phyloP scores from a whole-genome alignment of 106 monocot genomes.

The Platanthera guangdongensis region DNA sequence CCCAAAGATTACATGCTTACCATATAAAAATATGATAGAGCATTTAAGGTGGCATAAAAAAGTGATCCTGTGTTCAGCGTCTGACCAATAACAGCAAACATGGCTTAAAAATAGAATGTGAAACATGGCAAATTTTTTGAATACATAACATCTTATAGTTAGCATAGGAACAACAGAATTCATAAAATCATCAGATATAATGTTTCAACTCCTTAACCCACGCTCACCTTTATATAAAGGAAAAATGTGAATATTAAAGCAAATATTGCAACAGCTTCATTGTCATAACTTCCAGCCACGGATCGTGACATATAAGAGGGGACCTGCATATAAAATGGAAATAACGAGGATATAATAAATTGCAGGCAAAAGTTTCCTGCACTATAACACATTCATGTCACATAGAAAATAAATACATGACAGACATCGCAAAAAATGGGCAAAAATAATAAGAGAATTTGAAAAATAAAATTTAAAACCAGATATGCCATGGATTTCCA shows the following conservation, averaged over 20 bases:
- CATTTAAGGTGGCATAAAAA: constrained; percentile 92
- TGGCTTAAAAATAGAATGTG: neutral
- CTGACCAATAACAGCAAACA: constrained; percentile 31
- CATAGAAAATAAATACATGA: neutral
- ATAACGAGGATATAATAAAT: neutral
- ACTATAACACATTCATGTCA: neutral
- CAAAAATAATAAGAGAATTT: neutral
- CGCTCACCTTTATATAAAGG: constrained; percentile 83
- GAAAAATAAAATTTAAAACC: neutral
- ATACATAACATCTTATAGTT: neutral
- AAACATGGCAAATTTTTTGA: neutral
- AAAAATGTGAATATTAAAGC: constrained; percentile 96
- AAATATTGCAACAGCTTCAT: constrained; percentile 99
- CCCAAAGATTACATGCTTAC: constrained; percentile 27
- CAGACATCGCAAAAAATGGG: neutral
- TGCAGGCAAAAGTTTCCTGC: neutral
- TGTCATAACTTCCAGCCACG: constrained; percentile 99
- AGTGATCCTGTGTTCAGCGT: constrained; percentile 97
- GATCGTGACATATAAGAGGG: constrained; percentile 98
- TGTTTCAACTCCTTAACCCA: neutral
- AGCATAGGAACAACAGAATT: neutral
- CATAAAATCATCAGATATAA: neutral
- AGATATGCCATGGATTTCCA: no score
- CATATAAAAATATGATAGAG: constrained; percentile 97
- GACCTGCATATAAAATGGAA: constrained; percentile 37